Base-by-base conservation (phyloP, 2,329 filamentous ascomycete species). In the Colletotrichum paranaense region DNA sequence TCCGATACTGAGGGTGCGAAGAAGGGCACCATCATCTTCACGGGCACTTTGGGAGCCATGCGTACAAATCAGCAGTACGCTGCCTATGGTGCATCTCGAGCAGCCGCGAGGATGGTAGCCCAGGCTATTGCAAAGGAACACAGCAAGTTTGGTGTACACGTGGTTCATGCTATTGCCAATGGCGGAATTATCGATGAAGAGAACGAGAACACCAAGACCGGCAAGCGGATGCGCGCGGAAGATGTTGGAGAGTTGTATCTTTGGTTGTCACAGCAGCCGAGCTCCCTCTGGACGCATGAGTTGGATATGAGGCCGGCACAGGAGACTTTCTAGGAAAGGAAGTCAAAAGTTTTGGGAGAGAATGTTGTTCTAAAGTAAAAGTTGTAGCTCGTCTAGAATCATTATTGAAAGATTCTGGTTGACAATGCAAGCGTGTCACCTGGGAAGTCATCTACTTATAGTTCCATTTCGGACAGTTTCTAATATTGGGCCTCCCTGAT, bases 131-230 rank as follows among this genome's bases (percentile, higher is more conserved):
- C 88, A 0, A 85, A 88, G 49, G 89, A 91, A 79, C 87, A 90
- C 80, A 88, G 85, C 75, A 83, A 84, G n/a, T 86, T 85, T 73
- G 88, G 89, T 2, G 79, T 91, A 0, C 88, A 91, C 78, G 88
- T 90, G 4, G 88, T 87, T n/a, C 89, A 91, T 79, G 84, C 88
- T 3, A 88, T 91, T 73, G 88, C 87, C 0, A 91, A 91, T 76
- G 88, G 88, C 0, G 80, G 79, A 0, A 90, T 91, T 67, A 82
- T 80, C 35, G 88, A 90, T 77, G 86, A 86, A 67, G 81, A 87
- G 32, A 84, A 83, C 1, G 84, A 87, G 67, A 85, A 86, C 32
- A 84, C 84, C 55, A 81, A 81, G 76, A 82, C 77, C 0, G 88
- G 88, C 3, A 89, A 88, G 82, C 87, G 86, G 70, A 91, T 91